Conservation (phyloP, 192 early-diverging fungal genomes). For the Backusella macrospora region DNA sequence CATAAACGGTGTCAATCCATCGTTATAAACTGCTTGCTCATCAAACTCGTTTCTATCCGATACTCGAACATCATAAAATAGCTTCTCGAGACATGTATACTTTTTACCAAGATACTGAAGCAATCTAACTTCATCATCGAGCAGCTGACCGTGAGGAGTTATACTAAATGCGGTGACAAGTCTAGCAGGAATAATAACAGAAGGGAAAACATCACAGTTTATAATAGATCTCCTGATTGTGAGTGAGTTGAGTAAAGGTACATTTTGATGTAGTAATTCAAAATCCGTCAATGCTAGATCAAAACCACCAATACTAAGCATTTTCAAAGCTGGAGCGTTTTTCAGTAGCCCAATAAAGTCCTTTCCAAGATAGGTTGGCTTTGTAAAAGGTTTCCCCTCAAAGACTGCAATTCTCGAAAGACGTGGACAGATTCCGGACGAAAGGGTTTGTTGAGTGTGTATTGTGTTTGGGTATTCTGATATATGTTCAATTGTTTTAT, state of each 20-base stretch:
- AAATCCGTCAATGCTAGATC: conserved; percentile 6
- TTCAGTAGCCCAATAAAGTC: background rate
- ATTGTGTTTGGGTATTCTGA: conserved; percentile 13
- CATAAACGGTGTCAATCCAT: background rate
- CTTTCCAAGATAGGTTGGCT: background rate
- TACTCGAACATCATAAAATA: conserved; percentile 3
- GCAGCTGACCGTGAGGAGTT: background rate
- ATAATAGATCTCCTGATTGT: background rate
- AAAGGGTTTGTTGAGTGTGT: background rate
- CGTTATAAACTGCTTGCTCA: background rate
- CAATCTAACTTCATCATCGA: background rate
- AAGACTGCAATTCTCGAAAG: background rate
- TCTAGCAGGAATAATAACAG: background rate
- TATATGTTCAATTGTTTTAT: background rate
- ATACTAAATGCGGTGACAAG: background rate
- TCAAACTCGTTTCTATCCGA: background rate
- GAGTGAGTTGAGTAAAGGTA: background rate
- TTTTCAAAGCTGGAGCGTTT: background rate
- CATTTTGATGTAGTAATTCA: conserved; percentile 8
- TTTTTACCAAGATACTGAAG: conserved; percentile 9
- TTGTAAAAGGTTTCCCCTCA: background rate
- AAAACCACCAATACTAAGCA: background rate
- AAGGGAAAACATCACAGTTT: background rate
- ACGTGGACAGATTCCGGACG: background rate
- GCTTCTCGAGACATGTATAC: background rate